A percentile compares a stretch with the other conserved stretches of the same genome.
Evolutionary conservation across 2,329 filamentous ascomycete genomes (phyloP).

Genomic region (Cercospora beticola): DNA sequence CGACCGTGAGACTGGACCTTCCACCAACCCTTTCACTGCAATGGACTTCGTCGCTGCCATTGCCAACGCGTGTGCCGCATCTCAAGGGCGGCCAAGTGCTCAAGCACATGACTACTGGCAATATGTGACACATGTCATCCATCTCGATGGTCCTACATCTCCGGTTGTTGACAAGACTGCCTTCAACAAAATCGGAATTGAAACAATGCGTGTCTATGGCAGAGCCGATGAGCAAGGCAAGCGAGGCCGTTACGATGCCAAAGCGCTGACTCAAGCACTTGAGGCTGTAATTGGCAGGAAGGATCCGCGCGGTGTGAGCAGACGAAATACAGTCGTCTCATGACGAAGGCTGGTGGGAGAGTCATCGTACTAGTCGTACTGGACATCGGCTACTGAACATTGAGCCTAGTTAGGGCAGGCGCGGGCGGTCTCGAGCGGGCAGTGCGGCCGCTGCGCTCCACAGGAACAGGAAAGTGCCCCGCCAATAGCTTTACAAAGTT

Average conservation of each 20-base stretch:
- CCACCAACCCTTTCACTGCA: conserved; percentile 63
- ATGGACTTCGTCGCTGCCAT: conserved; percentile 82
- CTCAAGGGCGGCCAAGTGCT: conserved; percentile 47
- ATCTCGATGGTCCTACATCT: conserved; percentile 69
- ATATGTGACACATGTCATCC: conserved; percentile 82
- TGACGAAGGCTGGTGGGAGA: conserved; percentile 16
- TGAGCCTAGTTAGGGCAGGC: background rate
- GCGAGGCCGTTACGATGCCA: conserved; percentile 71
- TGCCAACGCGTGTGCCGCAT: conserved; percentile 69
- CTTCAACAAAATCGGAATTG: conserved; percentile 68
- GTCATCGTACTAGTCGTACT: background rate
- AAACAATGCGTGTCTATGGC: conserved; percentile 75
- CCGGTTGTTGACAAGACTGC: conserved; percentile 68
- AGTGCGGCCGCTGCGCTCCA: conserved; percentile 15
- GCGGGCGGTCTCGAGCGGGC: background rate
- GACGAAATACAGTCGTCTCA: conserved; percentile 59
- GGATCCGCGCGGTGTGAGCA: conserved; percentile 53
- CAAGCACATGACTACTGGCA: conserved; percentile 53
- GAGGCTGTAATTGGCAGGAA: conserved; percentile 72
- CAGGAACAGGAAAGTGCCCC: conserved; percentile 25
- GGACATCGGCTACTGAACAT: background rate
- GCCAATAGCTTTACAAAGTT: conserved; percentile 9
- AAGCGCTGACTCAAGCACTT: conserved; percentile 70
- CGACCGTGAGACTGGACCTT: conserved; percentile 83
- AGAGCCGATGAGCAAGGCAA: conserved; percentile 57